Conservation (phyloP, 129 eudicot species). For the Apium graveolens region DNA sequence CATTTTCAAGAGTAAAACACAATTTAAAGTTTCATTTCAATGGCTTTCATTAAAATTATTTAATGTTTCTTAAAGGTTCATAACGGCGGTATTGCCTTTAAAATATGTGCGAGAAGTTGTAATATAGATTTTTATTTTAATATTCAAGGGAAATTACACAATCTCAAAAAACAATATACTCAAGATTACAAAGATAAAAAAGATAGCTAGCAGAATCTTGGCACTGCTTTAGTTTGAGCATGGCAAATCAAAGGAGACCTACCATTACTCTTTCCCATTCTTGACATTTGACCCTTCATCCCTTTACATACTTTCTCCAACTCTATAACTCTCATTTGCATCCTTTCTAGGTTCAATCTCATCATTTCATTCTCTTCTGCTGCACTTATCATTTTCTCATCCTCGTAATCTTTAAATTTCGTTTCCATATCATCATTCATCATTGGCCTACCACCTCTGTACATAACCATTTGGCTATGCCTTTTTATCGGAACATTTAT, state of each 20-base stretch:
- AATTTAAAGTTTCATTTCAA: too few relatives aligned
- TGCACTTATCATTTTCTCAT: conserved; percentile 6
- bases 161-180: background rate
- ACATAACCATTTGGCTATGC: conserved; percentile 35
- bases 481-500: conserved; percentile 16
- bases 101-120: too few relatives aligned
- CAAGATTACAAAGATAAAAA: background rate
- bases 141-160: background rate
- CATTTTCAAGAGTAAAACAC: too few relatives aligned
- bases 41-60: too few relatives aligned
- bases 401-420: background rate
- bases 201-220: conserved; percentile 50
- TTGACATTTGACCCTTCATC: conserved; percentile 84
- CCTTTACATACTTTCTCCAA: conserved; percentile 78
- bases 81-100: too few relatives aligned
- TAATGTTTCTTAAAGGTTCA: too few relatives aligned
- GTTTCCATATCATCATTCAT: background rate
- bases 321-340: conserved; percentile 86
- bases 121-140: too few relatives aligned
- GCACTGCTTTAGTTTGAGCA: conserved; percentile 34
- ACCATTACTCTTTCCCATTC: conserved; percentile 36
- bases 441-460: conserved; percentile 18
- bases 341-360: conserved; percentile 52
- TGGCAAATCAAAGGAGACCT: conserved; percentile 19
- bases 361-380: conserved; percentile 42